Percentiles rank a stretch among this genome's conserved stretches.
These are phyloP conservation scores for Mucor indicus DNA, from an alignment of 371 early-diverging fungal species.

Conservation along the genomic window DNA sequence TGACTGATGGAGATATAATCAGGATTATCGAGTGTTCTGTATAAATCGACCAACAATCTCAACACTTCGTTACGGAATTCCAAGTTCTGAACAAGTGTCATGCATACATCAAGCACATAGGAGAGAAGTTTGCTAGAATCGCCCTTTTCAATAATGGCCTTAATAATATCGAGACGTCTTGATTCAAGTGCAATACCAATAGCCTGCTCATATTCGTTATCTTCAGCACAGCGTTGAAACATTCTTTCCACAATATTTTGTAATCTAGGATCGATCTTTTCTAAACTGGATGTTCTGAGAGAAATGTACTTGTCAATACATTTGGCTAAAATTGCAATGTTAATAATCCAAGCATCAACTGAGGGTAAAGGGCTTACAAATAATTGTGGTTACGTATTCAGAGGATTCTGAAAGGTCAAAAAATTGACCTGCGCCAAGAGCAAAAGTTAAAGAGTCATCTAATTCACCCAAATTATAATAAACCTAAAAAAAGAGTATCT, in stretches of 20 bases:
- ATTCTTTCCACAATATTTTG: conserved; percentile 90
- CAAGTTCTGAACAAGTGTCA: conserved; percentile 80
- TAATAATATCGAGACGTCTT: conserved; percentile 84
- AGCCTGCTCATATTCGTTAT: conserved; percentile 88
- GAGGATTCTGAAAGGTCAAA: conserved; percentile 79
- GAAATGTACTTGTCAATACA: conserved; percentile 94
- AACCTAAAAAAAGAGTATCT: too few relatives aligned
- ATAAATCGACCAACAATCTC: conserved; percentile 79
- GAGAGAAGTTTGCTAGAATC: conserved; percentile 68
- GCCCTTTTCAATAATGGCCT: conserved; percentile 75
- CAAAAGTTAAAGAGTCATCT: conserved; percentile 93
- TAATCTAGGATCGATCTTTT: conserved; percentile 72
- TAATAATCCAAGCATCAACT: too few relatives aligned
- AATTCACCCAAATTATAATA: conserved; percentile 94
- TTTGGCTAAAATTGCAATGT: too few relatives aligned
- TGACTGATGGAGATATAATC: conserved; percentile 91
- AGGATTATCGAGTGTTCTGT: conserved; percentile 75
- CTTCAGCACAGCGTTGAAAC: conserved; percentile 87
- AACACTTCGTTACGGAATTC: conserved; percentile 84
- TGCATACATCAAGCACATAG: conserved; percentile 79
- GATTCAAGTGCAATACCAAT: conserved; percentile 95
- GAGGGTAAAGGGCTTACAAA: conserved; percentile 80
- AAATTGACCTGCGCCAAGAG: conserved; percentile 89
- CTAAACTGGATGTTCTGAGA: conserved; percentile 50
- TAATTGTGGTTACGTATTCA: conserved; percentile 92